Conservation (phyloP, 2,329 filamentous ascomycete genomes). For the Scopulariopsis brevicaulis region DNA sequence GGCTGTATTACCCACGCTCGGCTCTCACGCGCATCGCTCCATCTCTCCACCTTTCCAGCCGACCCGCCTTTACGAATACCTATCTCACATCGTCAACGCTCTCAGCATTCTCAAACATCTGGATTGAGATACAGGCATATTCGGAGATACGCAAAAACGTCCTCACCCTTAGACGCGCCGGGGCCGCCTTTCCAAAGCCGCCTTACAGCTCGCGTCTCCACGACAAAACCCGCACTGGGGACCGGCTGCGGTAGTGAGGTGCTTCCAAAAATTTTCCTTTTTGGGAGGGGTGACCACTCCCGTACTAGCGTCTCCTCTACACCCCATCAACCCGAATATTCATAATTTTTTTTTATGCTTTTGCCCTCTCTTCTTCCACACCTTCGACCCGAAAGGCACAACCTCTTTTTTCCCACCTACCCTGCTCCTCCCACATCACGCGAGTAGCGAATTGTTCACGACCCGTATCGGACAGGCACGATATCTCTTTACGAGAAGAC, state of each 20-base stretch:
- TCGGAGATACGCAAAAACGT: background rate
- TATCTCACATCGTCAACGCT: background rate
- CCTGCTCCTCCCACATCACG: background rate
- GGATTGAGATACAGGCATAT: background rate
- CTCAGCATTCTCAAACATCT: background rate
- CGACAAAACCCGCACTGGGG: background rate
- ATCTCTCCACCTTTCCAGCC: background rate
- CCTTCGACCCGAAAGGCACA: constrained; percentile 1
- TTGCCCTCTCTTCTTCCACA: constrained; percentile 5
- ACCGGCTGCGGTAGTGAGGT: background rate
- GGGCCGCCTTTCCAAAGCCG: background rate
- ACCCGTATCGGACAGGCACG: background rate
- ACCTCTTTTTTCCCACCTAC: background rate
- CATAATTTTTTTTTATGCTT: constrained; percentile 6
- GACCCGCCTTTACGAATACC: background rate
- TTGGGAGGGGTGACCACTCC: constrained; percentile 5
- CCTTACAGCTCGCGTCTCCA: background rate
- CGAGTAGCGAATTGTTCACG: background rate
- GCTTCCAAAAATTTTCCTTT: constrained; percentile 3
- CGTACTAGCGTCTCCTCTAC: constrained; percentile 5
- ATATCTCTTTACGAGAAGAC: background rate
- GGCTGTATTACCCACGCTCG: background rate
- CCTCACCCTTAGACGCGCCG: background rate
- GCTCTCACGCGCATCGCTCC: background rate
- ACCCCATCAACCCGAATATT: constrained; percentile 5